A percentile compares a stretch with the other conserved stretches of the same genome.
Conservation (phyloP, 1,284 basidiomycete genomes). For the Tilletia caries region DNA sequence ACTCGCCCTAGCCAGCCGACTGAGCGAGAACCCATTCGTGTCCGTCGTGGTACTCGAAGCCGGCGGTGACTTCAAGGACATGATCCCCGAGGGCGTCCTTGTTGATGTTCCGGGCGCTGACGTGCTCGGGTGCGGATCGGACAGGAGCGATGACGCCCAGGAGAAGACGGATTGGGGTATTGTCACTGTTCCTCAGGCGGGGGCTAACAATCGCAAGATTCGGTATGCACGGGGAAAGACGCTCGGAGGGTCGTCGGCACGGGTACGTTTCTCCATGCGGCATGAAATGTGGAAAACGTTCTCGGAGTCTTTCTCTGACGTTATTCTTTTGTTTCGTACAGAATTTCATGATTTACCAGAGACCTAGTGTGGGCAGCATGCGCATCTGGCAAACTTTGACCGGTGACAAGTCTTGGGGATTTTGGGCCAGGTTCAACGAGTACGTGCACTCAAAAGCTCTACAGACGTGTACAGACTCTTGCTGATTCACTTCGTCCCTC, state of each 20-base stretch:
- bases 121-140: slow-evolving; percentile 25
- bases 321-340: too few species aligned
- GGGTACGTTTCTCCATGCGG: too few species aligned
- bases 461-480: not conserved
- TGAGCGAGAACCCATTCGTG: slow-evolving; percentile 32
- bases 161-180: slow-evolving; percentile 28
- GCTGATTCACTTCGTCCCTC: too few species aligned
- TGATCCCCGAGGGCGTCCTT: slow-evolving; percentile 26
- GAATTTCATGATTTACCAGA: slow-evolving; percentile 42
- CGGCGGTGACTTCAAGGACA: slow-evolving; percentile 30
- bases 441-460: not conserved
- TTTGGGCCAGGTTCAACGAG: slow-evolving; percentile 24
- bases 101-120: slow-evolving; percentile 32
- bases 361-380: slow-evolving; percentile 25
- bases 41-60: slow-evolving; percentile 42
- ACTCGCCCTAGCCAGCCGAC: slow-evolving; percentile 35
- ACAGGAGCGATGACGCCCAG: slow-evolving; percentile 20
- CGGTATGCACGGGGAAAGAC: slow-evolving; percentile 36
- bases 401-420: slow-evolving; percentile 33
- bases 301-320: too few species aligned
- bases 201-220: slow-evolving; percentile 28
- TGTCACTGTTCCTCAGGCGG: slow-evolving; percentile 28
- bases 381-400: slow-evolving; percentile 33
- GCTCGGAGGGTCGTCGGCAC: slow-evolving; percentile 31
- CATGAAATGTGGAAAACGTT: too few species aligned